phyloP scores from a whole-genome alignment of 495 filamentous ascomycete species.

The Lasiosphaeria hispida region DNA sequence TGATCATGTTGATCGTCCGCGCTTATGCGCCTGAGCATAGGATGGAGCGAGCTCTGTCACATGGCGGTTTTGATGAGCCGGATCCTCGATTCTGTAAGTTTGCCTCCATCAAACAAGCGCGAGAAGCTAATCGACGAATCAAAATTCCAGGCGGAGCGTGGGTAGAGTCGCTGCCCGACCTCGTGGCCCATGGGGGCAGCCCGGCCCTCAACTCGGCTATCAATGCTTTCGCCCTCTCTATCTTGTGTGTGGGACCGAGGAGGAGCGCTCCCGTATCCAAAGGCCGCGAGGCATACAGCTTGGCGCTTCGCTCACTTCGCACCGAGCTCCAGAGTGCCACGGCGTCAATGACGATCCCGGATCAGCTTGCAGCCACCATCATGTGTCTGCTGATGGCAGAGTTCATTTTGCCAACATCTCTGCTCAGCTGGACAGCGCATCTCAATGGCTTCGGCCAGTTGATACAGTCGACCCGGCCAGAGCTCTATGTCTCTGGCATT shows the following conservation, averaged over 20 bases:
- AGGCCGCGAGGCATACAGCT: constrained; percentile 25
- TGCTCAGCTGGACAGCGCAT: constrained; percentile 29
- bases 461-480: constrained; percentile 29
- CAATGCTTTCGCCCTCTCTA: constrained; percentile 30
- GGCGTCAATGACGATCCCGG: constrained; percentile 12
- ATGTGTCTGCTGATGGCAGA: constrained; percentile 40
- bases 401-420: constrained; percentile 30
- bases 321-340: constrained; percentile 17
- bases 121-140: background rate
- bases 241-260: constrained; percentile 19
- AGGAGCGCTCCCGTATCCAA: constrained; percentile 7
- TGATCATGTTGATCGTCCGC: constrained; percentile 17
- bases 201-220: constrained; percentile 27
- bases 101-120: background rate
- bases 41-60: too few relatives aligned
- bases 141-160: constrained; percentile 33
- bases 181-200: constrained; percentile 15
- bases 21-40: constrained; percentile 16
- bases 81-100: too few relatives aligned
- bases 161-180: constrained; percentile 36
- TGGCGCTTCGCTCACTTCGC: constrained; percentile 30
- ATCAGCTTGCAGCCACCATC: constrained; percentile 29
- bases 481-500: constrained; percentile 23
- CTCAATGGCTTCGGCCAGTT: constrained; percentile 29
- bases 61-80: too few relatives aligned